Conservation (phyloP, 495 filamentous ascomycete genomes). For the Emericellopsis terricola region DNA sequence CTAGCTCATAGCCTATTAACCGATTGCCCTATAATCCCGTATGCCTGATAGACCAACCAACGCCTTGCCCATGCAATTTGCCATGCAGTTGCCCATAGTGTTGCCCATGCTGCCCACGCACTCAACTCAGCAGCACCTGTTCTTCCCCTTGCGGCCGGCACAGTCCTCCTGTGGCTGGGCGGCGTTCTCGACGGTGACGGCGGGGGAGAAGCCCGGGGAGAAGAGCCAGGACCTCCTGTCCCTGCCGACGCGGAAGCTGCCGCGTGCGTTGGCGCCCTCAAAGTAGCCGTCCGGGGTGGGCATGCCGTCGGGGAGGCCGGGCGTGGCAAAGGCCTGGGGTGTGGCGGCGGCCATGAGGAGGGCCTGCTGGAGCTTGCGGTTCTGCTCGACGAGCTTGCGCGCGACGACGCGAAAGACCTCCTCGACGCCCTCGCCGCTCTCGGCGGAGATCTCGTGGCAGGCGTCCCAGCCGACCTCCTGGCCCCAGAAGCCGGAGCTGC, state of each 20-base stretch:
- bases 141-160: slow-evolving; percentile 11
- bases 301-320: slow-evolving; percentile 6
- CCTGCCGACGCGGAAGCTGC: slow-evolving; percentile 43
- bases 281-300: slow-evolving; percentile 19
- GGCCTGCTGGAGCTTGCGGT: slow-evolving; percentile 46
- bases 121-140: slow-evolving; percentile 35
- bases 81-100: no score
- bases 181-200: slow-evolving; percentile 22
- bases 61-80: no score
- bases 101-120: no score
- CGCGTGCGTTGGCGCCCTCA: slow-evolving; percentile 24
- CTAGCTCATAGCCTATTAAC: no score
- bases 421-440: slow-evolving; percentile 89
- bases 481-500: slow-evolving; percentile 73
- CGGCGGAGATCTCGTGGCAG: slow-evolving; percentile 89
- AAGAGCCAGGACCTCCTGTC: slow-evolving; percentile 47
- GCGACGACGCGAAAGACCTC: slow-evolving; percentile 95
- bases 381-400: slow-evolving; percentile 85
- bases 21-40: no score
- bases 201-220: slow-evolving; percentile 31
- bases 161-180: slow-evolving; percentile 11
- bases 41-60: no score
- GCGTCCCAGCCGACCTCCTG: slow-evolving; percentile 90
- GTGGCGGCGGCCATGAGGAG: slow-evolving; percentile 23
- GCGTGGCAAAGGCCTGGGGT: slow-evolving; percentile 9